Evolutionary conservation across 1,139 yeast species (phyloP).

Genomic region (Yarrowia galli): DNA sequence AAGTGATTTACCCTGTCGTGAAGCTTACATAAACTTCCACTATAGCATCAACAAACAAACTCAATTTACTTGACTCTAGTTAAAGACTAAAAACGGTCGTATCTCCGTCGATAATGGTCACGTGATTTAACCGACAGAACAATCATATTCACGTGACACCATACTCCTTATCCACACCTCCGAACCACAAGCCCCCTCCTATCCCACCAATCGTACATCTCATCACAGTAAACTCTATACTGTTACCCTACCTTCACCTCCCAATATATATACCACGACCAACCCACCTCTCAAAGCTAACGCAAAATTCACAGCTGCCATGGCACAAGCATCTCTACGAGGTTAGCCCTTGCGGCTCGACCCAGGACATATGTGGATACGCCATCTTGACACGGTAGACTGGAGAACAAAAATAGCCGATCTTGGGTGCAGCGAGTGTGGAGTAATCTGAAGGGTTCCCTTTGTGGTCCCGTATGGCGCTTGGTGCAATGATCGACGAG

Average conservation of each 20-base stretch:
- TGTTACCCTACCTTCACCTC: neutral
- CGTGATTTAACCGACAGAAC: too few relatives aligned
- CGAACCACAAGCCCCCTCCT: too few relatives aligned
- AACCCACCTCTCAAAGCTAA: constrained; percentile 43
- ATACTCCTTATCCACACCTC: too few relatives aligned
- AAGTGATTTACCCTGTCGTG: too few relatives aligned
- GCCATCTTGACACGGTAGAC: constrained; percentile 44
- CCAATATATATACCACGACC: constrained; percentile 7
- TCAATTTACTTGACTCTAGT: too few relatives aligned
- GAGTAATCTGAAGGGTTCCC: constrained; percentile 50
- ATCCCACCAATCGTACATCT: neutral
- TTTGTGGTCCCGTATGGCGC: constrained; percentile 55
- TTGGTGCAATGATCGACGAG: constrained; percentile 54
- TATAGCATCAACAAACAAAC: too few relatives aligned
- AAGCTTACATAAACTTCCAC: too few relatives aligned
- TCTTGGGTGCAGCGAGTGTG: constrained; percentile 56
- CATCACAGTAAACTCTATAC: constrained; percentile 16
- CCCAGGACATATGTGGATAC: constrained; percentile 53
- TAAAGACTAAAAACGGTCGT: too few relatives aligned
- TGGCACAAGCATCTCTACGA: constrained; percentile 51
- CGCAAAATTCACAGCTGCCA: constrained; percentile 50
- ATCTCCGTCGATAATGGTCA: too few relatives aligned
- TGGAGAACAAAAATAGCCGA: constrained; percentile 50
- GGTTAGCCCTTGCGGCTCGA: constrained; percentile 51
- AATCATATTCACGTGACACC: too few relatives aligned